Conservation (phyloP, 257 asterid genomes). For the Agastache rugosa region DNA sequence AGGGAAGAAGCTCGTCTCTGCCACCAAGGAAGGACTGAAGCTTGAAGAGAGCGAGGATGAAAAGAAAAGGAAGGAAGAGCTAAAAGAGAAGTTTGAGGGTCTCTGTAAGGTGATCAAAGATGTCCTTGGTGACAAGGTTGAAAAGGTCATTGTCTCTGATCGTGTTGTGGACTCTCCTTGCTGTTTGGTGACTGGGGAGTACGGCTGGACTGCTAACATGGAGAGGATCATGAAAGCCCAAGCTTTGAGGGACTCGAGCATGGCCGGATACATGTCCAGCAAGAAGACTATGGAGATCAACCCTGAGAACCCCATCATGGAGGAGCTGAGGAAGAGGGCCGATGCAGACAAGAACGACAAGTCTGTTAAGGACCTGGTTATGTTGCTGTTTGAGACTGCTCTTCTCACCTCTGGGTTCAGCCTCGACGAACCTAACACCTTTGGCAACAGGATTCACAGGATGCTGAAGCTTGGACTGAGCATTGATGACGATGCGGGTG, state of each 20-base stretch:
- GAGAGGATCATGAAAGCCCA: slow-evolving; percentile 76
- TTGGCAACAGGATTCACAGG: slow-evolving; percentile 71
- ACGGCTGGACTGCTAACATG: slow-evolving; percentile 78
- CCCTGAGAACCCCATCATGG: slow-evolving; percentile 66
- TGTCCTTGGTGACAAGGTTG: slow-evolving; percentile 69
- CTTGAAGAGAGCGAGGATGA: slow-evolving; percentile 71
- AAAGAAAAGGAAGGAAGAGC: slow-evolving; percentile 61
- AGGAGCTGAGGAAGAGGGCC: slow-evolving; percentile 70
- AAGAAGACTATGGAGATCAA: slow-evolving; percentile 74
- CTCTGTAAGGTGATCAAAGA: slow-evolving; percentile 76
- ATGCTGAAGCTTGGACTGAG: slow-evolving; percentile 77
- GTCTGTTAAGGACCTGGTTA: slow-evolving; percentile 66
- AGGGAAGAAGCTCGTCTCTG: slow-evolving; percentile 70
- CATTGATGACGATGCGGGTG: slow-evolving; percentile 64
- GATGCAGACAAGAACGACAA: slow-evolving; percentile 71
- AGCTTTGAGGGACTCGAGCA: slow-evolving; percentile 65
- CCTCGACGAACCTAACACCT: slow-evolving; percentile 72
- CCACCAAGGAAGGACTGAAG: slow-evolving; percentile 78
- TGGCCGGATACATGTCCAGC: slow-evolving; percentile 73
- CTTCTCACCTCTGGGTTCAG: slow-evolving; percentile 72
- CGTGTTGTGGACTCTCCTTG: slow-evolving; percentile 77
- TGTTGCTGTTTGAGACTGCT: slow-evolving; percentile 67
- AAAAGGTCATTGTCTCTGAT: slow-evolving; percentile 66
- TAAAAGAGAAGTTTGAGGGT: slow-evolving; percentile 61
- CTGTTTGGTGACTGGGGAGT: slow-evolving; percentile 73